Base-by-base conservation (phyloP, 768 basidiomycete genomes). In the Hypholoma sublateritium region DNA sequence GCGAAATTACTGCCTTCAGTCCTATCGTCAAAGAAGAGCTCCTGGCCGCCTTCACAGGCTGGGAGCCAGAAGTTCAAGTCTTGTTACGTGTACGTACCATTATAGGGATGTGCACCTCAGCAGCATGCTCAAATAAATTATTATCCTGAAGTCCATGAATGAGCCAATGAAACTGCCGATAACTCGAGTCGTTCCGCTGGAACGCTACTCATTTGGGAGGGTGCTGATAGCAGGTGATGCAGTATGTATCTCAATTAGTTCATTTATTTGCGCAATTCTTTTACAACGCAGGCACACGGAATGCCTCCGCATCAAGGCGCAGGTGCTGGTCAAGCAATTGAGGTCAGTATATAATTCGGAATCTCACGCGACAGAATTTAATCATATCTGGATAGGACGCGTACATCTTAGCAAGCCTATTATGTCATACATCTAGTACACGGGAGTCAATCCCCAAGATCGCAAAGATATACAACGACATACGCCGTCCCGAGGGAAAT, bases 151-250 rank as follows among this genome's bases (percentile, higher is more conserved):
- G 53, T 53, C 25, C 21, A 17, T 53, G 12, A 53, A 44, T 21
- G 17, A 53, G 28, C 53, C 53, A 12, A 74, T 72, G n/a, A 72
- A 70, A 63, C 83, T 80, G 78, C 75, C 73, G 4, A 65, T 83
- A 0, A 76, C 78, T 59, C 63, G 64, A 13, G 59, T 84, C 8
- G 66, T 67, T 5, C 70, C 72, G 8, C 61, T 84, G 16, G 72
- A 74, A 0, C 65, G 68, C 5, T 81, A 73, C 59, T 74, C 73
- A 3, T 65, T 66, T 24, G 74, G 72, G 16, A 68, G 70, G 1
- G 76, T 83, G 1, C 76, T 74, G 3, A 67, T 85, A 8, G 61
- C 78, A 4, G 84, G 82, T n/a, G 83, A 84, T 59, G 77, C 83
- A 5, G 78, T 79, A 60, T 47, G 70, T 24, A 8, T 22, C 8